Conservation (phyloP, 345 rosid genomes). For the Draba incana region DNA sequence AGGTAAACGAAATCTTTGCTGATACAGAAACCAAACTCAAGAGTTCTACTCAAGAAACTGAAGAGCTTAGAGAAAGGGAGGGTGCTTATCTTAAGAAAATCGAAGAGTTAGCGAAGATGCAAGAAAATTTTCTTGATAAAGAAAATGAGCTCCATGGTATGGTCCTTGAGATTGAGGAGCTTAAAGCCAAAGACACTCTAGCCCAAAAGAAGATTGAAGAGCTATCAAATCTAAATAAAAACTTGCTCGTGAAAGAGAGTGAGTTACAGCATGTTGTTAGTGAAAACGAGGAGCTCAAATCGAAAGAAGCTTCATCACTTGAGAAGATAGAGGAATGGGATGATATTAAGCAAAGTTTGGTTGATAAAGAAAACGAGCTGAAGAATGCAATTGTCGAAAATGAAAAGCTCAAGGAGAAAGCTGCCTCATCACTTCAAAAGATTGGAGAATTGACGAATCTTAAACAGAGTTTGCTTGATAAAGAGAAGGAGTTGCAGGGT, state of each 20-base stretch:
- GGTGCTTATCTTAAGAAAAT: constrained; percentile 36
- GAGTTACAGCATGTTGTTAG: constrained; percentile 24
- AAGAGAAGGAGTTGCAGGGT: constrained; percentile 28
- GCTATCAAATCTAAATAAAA: constrained; percentile 29
- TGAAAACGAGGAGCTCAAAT: constrained; percentile 33
- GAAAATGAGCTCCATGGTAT: constrained; percentile 44
- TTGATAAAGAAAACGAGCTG: constrained; percentile 36
- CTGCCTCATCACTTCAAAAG: constrained; percentile 50
- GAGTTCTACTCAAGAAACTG: constrained; percentile 68
- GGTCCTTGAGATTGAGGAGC: constrained; percentile 41
- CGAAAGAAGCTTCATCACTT: constrained; percentile 46
- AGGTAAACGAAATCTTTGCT: constrained; percentile 34
- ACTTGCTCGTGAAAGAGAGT: constrained; percentile 30
- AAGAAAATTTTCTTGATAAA: constrained; percentile 55
- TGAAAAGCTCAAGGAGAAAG: constrained; percentile 34
- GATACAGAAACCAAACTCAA: constrained; percentile 62
- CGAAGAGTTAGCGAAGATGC: constrained; percentile 39
- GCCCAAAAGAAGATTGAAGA: constrained; percentile 34
- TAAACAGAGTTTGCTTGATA: constrained; percentile 35
- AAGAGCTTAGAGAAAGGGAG: constrained; percentile 36
- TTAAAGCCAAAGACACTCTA: constrained; percentile 29
- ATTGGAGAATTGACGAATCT: constrained; percentile 66
- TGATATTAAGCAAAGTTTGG: constrained; percentile 39
- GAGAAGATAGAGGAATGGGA: constrained; percentile 72
- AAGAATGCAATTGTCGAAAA: constrained; percentile 35